phyloP scores from a whole-genome alignment of 2,329 filamentous ascomycete genomes.

The Graphiopsis chlorocephala region DNA sequence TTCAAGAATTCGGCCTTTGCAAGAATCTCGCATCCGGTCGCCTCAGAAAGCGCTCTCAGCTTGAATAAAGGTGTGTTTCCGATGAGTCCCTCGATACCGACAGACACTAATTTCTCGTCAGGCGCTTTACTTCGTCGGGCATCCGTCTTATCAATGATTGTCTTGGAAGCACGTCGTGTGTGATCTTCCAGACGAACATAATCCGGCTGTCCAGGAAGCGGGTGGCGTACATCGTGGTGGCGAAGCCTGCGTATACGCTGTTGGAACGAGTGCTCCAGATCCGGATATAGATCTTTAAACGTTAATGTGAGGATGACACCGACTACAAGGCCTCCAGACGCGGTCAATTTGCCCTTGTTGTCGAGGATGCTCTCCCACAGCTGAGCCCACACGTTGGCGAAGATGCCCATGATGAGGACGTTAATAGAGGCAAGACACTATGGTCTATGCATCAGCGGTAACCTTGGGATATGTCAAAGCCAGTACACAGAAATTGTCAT shows the following conservation, averaged over 20 bases:
- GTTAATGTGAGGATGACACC: slow-evolving; percentile 73
- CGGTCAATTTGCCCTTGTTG: slow-evolving; percentile 34
- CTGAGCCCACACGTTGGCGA: slow-evolving; percentile 25
- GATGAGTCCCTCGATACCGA: slow-evolving; percentile 87
- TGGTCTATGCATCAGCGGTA: neutral
- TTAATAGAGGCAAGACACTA: neutral
- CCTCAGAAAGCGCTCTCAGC: slow-evolving; percentile 80
- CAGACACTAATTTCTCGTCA: slow-evolving; percentile 50
- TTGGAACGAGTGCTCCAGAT: slow-evolving; percentile 65
- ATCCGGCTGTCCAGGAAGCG: slow-evolving; percentile 27
- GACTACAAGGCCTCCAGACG: slow-evolving; percentile 58
- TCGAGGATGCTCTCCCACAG: slow-evolving; percentile 32
- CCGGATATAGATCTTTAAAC: slow-evolving; percentile 76
- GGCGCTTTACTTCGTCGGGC: slow-evolving; percentile 18
- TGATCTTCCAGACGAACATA: slow-evolving; percentile 39
- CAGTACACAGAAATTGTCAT: neutral
- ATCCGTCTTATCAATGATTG: slow-evolving; percentile 13
- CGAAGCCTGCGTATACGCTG: slow-evolving; percentile 33
- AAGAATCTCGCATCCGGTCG: slow-evolving; percentile 83
- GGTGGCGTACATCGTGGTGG: slow-evolving; percentile 26
- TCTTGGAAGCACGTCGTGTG: slow-evolving; percentile 18
- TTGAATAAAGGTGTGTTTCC: slow-evolving; percentile 87
- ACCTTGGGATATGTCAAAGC: neutral
- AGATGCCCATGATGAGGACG: slow-evolving; percentile 20
- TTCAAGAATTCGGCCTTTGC: slow-evolving; percentile 96